Conservation (phyloP, 2,329 filamentous ascomycete genomes). For the Trichothecium roseum region DNA sequence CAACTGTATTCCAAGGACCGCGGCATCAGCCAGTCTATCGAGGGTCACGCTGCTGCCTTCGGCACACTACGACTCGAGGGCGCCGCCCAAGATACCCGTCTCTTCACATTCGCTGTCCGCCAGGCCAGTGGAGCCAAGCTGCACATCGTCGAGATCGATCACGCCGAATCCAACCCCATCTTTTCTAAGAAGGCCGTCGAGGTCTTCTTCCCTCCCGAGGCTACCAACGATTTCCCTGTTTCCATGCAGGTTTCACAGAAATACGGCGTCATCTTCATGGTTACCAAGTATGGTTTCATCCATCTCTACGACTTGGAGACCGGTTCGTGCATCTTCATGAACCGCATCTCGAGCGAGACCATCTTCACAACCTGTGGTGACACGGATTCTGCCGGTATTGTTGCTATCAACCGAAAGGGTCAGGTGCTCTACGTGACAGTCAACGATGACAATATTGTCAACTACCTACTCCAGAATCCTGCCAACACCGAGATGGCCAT, state of each 20-base stretch:
- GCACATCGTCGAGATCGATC: conserved; percentile 95
- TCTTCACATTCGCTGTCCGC: conserved; percentile 94
- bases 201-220: conserved; percentile 94
- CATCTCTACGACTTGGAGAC: conserved; percentile 97
- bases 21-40: conserved; percentile 94
- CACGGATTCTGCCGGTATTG: conserved; percentile 72
- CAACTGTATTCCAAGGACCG: conserved; percentile 95
- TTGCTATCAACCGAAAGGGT: conserved; percentile 95
- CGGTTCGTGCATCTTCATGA: conserved; percentile 96
- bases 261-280: conserved; percentile 93
- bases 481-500: conserved; percentile 89
- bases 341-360: conserved; percentile 97
- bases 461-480: conserved; percentile 92
- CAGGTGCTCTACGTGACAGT: conserved; percentile 92
- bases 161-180: conserved; percentile 75
- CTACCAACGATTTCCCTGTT: conserved; percentile 93
- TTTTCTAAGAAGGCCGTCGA: conserved; percentile 96
- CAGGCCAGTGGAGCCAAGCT: conserved; percentile 85
- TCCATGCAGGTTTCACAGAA: conserved; percentile 95
- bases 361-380: conserved; percentile 93
- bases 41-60: conserved; percentile 93
- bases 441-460: conserved; percentile 83
- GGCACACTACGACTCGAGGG: conserved; percentile 83
- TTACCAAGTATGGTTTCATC: conserved; percentile 98
- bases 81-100: conserved; percentile 80